Conservation (phyloP, 805 yeast genomes). For the Candida pseudofarinosa region DNA sequence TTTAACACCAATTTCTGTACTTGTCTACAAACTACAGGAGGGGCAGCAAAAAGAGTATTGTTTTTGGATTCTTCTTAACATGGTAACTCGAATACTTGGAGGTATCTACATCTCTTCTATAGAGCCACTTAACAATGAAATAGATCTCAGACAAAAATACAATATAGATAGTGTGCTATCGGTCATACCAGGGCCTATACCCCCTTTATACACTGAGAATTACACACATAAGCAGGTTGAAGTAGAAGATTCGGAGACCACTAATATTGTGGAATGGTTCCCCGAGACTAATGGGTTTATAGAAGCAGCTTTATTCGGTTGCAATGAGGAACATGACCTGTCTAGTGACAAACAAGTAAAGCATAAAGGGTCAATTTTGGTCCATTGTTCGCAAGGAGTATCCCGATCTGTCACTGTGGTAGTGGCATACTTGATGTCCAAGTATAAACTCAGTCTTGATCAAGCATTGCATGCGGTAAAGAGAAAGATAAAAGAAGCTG, state of each 20-base stretch:
- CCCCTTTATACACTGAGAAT: constrained; percentile 41
- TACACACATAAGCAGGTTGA: constrained; percentile 59
- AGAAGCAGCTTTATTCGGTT: constrained; percentile 50
- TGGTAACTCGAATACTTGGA: constrained; percentile 49
- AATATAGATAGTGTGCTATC: constrained; percentile 73
- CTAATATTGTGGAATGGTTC: constrained; percentile 62
- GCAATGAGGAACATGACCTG: constrained; percentile 5
- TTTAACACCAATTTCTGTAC: too few relatives aligned
- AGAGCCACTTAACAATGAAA: constrained; percentile 54
- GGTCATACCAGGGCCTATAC: constrained; percentile 59
- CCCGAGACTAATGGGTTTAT: constrained; percentile 64
- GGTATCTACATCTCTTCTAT: constrained; percentile 73
- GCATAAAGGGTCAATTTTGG: constrained; percentile 42
- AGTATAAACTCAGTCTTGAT: constrained; percentile 49
- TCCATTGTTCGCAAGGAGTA: constrained; percentile 52
- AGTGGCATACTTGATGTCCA: constrained; percentile 47
- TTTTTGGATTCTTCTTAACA: too few relatives aligned
- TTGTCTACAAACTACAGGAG: too few relatives aligned
- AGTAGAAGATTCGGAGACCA: constrained; percentile 66
- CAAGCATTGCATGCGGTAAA: constrained; percentile 75
- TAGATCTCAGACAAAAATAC: constrained; percentile 46
- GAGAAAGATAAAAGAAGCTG: constrained; percentile 53
- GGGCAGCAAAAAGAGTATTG: too few relatives aligned
- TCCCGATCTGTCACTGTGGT: constrained; percentile 46
- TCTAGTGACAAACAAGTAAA: constrained; percentile 11